Evolutionary conservation across 1,139 yeast genomes (phyloP).

Genomic region (Blastobotrys indianensis): DNA sequence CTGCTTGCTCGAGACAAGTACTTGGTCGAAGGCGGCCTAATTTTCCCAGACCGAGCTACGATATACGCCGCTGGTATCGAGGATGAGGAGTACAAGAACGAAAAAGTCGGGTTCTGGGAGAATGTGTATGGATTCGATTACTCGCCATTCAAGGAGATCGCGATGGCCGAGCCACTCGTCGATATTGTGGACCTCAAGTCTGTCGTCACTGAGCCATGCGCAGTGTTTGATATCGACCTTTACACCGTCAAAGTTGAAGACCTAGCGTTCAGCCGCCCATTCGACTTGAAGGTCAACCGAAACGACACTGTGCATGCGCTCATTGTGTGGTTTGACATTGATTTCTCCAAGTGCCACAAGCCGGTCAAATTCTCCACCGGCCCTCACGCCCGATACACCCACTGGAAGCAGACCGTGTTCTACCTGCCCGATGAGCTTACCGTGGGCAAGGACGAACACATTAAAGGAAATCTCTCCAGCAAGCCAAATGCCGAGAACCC

Average conservation of each 20-base stretch:
- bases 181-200: constrained; percentile 81
- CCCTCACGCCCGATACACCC: constrained; percentile 42
- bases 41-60: constrained; percentile 91
- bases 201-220: constrained; percentile 65
- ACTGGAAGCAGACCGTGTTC: constrained; percentile 96
- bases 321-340: constrained; percentile 93
- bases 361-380: constrained; percentile 41
- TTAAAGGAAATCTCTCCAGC: constrained; percentile 67
- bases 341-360: constrained; percentile 52
- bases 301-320: constrained; percentile 83
- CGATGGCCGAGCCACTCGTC: constrained; percentile 90
- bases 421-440: constrained; percentile 80
- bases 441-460: constrained; percentile 66
- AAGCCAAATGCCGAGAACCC: constrained; percentile 75
- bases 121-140: constrained; percentile 96
- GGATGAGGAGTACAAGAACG: constrained; percentile 89
- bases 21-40: constrained; percentile 78
- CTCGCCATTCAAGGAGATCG: constrained; percentile 61
- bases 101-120: constrained; percentile 92
- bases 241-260: constrained; percentile 83
- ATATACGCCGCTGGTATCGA: constrained; percentile 92
- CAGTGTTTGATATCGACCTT: constrained; percentile 77
- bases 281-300: constrained; percentile 66
- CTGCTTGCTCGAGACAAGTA: constrained; percentile 90
- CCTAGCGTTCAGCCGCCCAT: constrained; percentile 63